A percentile compares a stretch with the other conserved stretches of the same genome.
Evolutionary conservation across 2,329 filamentous ascomycete species (phyloP).

Genomic region (Exophiala spinifera): DNA sequence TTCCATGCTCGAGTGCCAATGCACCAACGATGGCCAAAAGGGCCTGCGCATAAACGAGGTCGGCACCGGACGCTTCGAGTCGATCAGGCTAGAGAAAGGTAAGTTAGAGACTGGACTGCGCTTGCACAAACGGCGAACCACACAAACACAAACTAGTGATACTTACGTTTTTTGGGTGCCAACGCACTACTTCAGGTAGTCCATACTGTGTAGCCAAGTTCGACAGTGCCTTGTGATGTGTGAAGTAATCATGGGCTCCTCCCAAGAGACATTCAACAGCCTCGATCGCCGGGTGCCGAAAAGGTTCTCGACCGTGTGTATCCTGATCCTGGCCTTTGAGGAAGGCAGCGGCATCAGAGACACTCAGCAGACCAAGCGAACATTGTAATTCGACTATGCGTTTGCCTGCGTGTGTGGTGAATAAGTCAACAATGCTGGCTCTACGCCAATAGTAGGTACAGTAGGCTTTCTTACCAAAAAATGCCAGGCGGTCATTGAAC

Average conservation of each 20-base stretch:
- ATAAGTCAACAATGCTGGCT: not conserved
- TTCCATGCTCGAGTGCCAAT: constrained; percentile 81
- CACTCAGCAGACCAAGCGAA: constrained; percentile 59
- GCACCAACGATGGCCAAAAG: constrained; percentile 86
- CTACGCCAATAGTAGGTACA: not conserved
- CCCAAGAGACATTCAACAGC: constrained; percentile 70
- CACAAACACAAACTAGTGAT: not conserved
- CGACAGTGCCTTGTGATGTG: constrained; percentile 64
- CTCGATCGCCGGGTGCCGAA: constrained; percentile 66
- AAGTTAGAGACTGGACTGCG: constrained; percentile 3
- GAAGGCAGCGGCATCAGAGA: constrained; percentile 35
- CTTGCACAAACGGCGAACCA: no score
- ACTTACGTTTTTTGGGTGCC: constrained; percentile 80
- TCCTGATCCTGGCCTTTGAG: constrained; percentile 40
- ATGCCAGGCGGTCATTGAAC: constrained; percentile 91
- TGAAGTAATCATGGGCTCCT: constrained; percentile 58
- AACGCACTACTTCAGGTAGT: constrained; percentile 72
- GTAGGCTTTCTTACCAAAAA: constrained; percentile 61
- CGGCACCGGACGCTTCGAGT: constrained; percentile 67
- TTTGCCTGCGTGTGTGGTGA: constrained; percentile 48
- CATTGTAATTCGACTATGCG: constrained; percentile 63
- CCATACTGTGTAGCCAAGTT: constrained; percentile 68
- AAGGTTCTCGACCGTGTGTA: constrained; percentile 60
- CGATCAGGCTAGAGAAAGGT: constrained; percentile 50
- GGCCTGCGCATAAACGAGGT: constrained; percentile 71